Conservation (phyloP, 2,329 filamentous ascomycete genomes). For the Diaporthe capsici region DNA sequence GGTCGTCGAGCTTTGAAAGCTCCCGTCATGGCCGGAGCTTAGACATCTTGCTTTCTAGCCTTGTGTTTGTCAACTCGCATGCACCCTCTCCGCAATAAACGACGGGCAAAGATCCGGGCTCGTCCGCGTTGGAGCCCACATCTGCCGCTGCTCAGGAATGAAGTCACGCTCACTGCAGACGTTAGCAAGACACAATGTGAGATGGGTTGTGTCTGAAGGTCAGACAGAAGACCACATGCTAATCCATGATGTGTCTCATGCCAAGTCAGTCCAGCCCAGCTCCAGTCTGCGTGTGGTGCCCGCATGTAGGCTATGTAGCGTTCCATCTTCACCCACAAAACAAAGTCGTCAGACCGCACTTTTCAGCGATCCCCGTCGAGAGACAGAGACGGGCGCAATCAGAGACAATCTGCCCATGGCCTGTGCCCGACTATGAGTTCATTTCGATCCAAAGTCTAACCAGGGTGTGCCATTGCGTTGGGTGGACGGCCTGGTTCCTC, state of each 20-base stretch:
- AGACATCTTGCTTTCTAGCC: neutral
- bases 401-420: constrained; percentile 17
- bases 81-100: neutral
- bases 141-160: constrained; percentile 5
- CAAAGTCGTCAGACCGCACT: constrained; percentile 2
- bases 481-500: constrained; percentile 26
- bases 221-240: constrained; percentile 28
- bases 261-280: neutral
- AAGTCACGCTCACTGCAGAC: neutral
- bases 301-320: neutral
- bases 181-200: constrained; percentile 12
- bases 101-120: neutral
- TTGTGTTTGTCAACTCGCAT: neutral
- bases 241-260: constrained; percentile 6
- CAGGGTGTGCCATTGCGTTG: constrained; percentile 22
- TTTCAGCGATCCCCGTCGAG: neutral
- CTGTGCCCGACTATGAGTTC: constrained; percentile 25
- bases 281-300: neutral
- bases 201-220: neutral
- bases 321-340: neutral
- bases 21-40: neutral
- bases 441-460: constrained; percentile 32
- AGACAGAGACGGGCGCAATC: constrained; percentile 19
- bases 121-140: neutral
- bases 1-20: neutral